phyloP scores from a whole-genome alignment of 2,329 filamentous ascomycete genomes.

The Ceratocystis variospora region DNA sequence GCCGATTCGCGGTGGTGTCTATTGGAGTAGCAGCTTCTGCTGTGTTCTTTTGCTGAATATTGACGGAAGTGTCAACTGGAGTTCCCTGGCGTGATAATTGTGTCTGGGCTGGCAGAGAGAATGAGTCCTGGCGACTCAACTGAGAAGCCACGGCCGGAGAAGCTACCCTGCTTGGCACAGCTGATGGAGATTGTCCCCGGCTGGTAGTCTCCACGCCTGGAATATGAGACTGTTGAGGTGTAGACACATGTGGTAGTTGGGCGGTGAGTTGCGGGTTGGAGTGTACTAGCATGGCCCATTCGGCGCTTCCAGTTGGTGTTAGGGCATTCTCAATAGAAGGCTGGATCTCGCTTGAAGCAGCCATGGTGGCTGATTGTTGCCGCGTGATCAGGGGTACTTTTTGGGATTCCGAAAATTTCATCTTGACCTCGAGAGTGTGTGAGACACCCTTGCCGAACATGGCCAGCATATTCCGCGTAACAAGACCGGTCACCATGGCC shows the following conservation, averaged over 20 bases:
- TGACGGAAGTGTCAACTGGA: conserved; percentile 8
- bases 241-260: conserved; percentile 7
- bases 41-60: not conserved
- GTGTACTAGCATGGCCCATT: conserved; percentile 68
- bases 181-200: not conserved
- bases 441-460: conserved; percentile 70
- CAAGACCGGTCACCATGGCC: conserved; percentile 73
- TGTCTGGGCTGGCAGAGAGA: not conserved
- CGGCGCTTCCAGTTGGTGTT: conserved; percentile 48
- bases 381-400: conserved; percentile 29
- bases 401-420: conserved; percentile 68
- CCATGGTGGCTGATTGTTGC: not conserved
- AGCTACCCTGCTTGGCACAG: conserved; percentile 1
- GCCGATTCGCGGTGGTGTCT: conserved; percentile 34
- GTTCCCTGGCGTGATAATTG: conserved; percentile 11
- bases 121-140: not conserved
- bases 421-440: conserved; percentile 84
- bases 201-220: conserved; percentile 9
- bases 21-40: conserved; percentile 19
- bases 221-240: conserved; percentile 2
- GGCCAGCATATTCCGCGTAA: conserved; percentile 72
- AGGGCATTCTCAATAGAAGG: conserved; percentile 27
- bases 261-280: conserved; percentile 45
- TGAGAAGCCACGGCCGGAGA: conserved; percentile 5
- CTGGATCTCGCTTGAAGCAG: not conserved